phyloP scores from a whole-genome alignment of 1,284 basidiomycete species.

The Ceratobasidium sp. region DNA sequence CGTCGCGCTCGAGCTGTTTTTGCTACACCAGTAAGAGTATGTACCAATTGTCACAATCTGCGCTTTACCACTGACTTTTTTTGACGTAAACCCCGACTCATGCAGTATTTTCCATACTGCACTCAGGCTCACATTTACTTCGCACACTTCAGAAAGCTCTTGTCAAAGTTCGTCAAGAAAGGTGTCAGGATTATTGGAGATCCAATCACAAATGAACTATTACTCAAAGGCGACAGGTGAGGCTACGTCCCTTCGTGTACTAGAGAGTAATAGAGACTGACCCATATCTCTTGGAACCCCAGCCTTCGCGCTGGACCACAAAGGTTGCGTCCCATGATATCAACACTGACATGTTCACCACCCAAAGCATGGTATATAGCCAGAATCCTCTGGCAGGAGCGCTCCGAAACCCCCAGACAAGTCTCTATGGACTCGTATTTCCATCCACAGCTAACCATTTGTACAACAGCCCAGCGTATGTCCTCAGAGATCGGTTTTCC shows the following conservation, averaged over 20 bases:
- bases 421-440: background rate
- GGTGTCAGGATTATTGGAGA: constrained; percentile 30
- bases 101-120: constrained; percentile 26
- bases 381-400: background rate
- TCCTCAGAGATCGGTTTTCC: background rate
- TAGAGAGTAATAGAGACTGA: too few species aligned
- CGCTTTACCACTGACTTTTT: constrained; percentile 19
- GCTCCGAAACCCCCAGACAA: background rate
- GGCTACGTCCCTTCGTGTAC: too few species aligned
- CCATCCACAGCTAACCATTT: background rate
- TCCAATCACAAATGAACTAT: constrained; percentile 26
- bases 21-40: too few species aligned
- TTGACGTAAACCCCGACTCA: constrained; percentile 17
- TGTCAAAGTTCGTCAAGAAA: constrained; percentile 36
- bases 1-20: background rate
- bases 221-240: too few species aligned
- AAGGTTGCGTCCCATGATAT: too few species aligned
- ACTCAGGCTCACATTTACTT: background rate
- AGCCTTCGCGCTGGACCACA: too few species aligned
- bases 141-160: background rate
- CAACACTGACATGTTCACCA: background rate
- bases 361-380: background rate
- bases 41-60: background rate
- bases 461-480: background rate
- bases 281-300: too few species aligned